Conservation (phyloP, 805 yeast genomes). For the Cyberlindnera galapagoensis region DNA sequence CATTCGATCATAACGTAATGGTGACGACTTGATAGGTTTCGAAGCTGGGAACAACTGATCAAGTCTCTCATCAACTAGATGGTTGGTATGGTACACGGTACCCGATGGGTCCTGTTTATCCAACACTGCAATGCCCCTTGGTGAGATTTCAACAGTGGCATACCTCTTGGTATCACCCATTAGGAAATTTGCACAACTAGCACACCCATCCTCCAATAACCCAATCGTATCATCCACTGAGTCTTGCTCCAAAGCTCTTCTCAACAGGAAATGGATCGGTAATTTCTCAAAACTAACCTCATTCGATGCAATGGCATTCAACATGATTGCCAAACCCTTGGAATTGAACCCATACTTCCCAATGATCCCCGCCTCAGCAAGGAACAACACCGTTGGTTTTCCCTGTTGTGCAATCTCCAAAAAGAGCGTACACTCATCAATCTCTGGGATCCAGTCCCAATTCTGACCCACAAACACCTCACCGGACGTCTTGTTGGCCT, state of each 20-base stretch:
- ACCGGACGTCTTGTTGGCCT: conserved; percentile 20
- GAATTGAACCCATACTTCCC: conserved; percentile 22
- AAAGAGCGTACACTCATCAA: conserved; percentile 19
- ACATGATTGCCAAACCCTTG: conserved; percentile 16
- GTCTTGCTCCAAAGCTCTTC: conserved; percentile 26
- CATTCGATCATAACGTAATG: conserved; percentile 13
- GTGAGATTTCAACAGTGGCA: conserved; percentile 19
- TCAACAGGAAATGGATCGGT: conserved; percentile 32
- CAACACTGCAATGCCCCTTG: conserved; percentile 14
- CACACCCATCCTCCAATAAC: conserved; percentile 16
- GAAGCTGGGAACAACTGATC: conserved; percentile 6
- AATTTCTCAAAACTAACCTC: conserved; percentile 24
- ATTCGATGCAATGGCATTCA: conserved; percentile 21
- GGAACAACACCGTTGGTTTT: conserved; percentile 21
- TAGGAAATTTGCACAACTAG: conserved; percentile 21
- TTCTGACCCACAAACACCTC: conserved; percentile 29
- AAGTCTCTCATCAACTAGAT: conserved; percentile 10
- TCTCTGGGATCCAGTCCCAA: conserved; percentile 35
- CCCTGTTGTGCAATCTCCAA: conserved; percentile 19
- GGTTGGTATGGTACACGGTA: conserved; percentile 23
- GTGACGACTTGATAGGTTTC: conserved; percentile 15
- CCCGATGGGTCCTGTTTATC: conserved; percentile 10
- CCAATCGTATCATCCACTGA: conserved; percentile 14
- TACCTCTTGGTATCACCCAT: conserved; percentile 20
- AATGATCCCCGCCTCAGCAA: conserved; percentile 24